phyloP scores from a whole-genome alignment of 1,284 basidiomycete species.

The Baeospora myosura region DNA sequence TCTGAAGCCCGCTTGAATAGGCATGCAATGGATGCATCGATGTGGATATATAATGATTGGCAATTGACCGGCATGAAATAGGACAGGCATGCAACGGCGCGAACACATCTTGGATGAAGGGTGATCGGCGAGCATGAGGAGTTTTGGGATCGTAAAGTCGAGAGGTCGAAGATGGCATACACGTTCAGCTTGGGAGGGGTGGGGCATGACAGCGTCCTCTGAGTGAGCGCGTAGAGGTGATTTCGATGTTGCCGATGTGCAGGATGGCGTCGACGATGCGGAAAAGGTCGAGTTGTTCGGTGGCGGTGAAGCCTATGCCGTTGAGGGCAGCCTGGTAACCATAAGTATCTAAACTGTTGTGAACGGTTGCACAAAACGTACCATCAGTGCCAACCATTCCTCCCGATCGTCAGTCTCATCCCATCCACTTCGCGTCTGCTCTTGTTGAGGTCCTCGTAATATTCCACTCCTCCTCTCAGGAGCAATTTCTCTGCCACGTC shows the following conservation, averaged over 20 bases:
- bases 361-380: conserved; percentile 24
- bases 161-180: conserved; percentile 89
- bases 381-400: conserved; percentile 83
- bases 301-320: conserved; percentile 77
- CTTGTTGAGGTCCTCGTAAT: conserved; percentile 90
- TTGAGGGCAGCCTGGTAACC: conserved; percentile 63
- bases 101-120: conserved; percentile 83
- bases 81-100: conserved; percentile 90
- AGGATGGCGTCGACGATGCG: conserved; percentile 90
- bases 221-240: conserved; percentile 75
- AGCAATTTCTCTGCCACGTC: conserved; percentile 61
- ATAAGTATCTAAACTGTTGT: background rate
- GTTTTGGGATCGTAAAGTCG: conserved; percentile 94
- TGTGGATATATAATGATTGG: conserved; percentile 81
- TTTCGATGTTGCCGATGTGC: conserved; percentile 90
- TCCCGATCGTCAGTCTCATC: conserved; percentile 85
- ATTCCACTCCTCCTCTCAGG: conserved; percentile 68
- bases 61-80: conserved; percentile 85
- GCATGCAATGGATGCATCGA: conserved; percentile 88
- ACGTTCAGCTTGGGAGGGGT: conserved; percentile 79
- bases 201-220: conserved; percentile 84
- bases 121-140: conserved; percentile 82
- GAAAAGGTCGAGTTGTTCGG: conserved; percentile 91
- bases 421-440: conserved; percentile 90
- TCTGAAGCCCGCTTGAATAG: conserved; percentile 95